These are phyloP conservation scores for Phoma sp. DNA, from an alignment of 2,329 filamentous ascomycete genomes.

Conservation along the genomic window DNA sequence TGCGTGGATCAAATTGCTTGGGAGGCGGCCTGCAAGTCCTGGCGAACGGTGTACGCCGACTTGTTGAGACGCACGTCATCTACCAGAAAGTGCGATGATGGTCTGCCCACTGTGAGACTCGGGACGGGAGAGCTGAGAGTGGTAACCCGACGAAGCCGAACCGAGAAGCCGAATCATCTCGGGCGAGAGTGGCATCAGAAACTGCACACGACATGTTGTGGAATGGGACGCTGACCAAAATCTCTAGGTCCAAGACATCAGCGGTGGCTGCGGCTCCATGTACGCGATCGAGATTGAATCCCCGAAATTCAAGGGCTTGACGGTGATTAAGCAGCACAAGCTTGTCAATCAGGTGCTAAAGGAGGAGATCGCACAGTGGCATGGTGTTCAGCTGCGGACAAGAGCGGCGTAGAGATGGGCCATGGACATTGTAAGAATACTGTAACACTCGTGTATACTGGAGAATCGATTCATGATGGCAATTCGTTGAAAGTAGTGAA, in stretches of 20 bases:
- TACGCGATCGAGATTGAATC: conserved; percentile 82
- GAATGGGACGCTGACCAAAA: conserved; percentile 7
- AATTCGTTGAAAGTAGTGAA: not conserved
- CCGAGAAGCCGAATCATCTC: not conserved
- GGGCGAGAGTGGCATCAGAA: not conserved
- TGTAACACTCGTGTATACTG: conserved; percentile 14
- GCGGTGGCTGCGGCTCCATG: conserved; percentile 85
- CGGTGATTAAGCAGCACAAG: conserved; percentile 80
- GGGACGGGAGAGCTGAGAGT: not conserved
- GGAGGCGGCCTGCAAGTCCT: conserved; percentile 3
- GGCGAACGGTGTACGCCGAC: conserved; percentile 11
- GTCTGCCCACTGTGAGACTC: not conserved
- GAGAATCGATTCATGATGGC: not conserved
- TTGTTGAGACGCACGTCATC: conserved; percentile 20
- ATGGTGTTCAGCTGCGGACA: conserved; percentile 81
- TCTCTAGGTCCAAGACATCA: conserved; percentile 74
- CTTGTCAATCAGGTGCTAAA: conserved; percentile 77
- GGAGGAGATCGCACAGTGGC: conserved; percentile 80
- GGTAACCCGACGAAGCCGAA: not conserved
- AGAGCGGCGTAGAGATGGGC: conserved; percentile 52
- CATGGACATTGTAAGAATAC: conserved; percentile 13
- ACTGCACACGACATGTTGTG: not conserved
- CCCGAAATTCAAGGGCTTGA: conserved; percentile 71
- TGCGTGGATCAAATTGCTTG: conserved; percentile 31
- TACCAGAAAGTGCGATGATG: not conserved